These are phyloP conservation scores for Populus tomentosa DNA, from an alignment of 441 rosid genomes.

Conservation along the genomic window DNA sequence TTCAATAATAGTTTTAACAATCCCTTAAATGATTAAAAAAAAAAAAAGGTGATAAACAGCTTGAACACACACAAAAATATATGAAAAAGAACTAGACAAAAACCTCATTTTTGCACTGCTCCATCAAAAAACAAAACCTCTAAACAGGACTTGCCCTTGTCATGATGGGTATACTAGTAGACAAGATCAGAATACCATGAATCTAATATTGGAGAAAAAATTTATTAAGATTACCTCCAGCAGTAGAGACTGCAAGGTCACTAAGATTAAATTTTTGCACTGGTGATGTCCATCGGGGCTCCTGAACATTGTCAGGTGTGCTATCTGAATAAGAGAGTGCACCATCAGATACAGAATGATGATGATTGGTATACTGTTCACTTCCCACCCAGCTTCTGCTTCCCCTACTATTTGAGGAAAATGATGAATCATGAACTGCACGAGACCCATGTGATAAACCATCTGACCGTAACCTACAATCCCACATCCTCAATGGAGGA, in stretches of 20 bases:
- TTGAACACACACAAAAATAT: background rate
- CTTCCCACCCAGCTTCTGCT: slow-evolving; percentile 54
- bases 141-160: background rate
- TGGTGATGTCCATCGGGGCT: slow-evolving; percentile 67
- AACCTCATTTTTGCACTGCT: background rate
- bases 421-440: slow-evolving; percentile 39
- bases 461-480: slow-evolving; percentile 52
- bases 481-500: slow-evolving; percentile 58
- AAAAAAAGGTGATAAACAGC: background rate
- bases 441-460: slow-evolving; percentile 32
- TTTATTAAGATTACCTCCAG: slow-evolving; percentile 39
- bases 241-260: slow-evolving; percentile 37
- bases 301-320: slow-evolving; percentile 48
- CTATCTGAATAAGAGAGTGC: slow-evolving; percentile 54
- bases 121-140: background rate
- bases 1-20: background rate
- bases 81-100: slow-evolving; percentile 1
- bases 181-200: background rate
- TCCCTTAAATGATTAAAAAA: background rate
- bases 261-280: slow-evolving; percentile 37
- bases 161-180: background rate
- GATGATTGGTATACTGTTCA: slow-evolving; percentile 41
- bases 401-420: slow-evolving; percentile 41
- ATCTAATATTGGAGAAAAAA: background rate
- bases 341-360: slow-evolving; percentile 72